Evolutionary conservation across 176 grass and related monocot genomes (phyloP), one percentile per base, ranked within the genome.

Genomic region (Microstegium vimineum): DNA sequence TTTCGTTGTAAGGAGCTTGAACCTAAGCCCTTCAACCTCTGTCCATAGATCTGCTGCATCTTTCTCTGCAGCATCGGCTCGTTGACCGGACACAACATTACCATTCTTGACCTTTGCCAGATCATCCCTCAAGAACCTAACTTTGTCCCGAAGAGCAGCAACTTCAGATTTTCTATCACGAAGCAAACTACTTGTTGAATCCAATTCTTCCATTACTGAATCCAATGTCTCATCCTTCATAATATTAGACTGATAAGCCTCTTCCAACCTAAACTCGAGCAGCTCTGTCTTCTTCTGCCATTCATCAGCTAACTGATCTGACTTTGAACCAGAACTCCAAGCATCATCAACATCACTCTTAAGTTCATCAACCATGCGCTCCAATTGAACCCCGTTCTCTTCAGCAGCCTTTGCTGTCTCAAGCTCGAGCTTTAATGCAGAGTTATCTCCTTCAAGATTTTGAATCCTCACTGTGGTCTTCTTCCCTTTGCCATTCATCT

Each of bases 201-300:
- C 92, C 66, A 98, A 71, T 54, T 94, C 89, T 77, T 90, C 79
- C 54, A 84, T 89, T 9, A 76, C 79, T 10, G 85, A 93, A 72
- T 87, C 76, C 61, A 94, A 65, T 46, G 92, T 89, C 34, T 93
- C 82, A 2, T 65, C 75, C 77, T 94, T 92, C 23, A 86, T 71
- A 62, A 87, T 87, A n/a, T 85, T 79, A 23, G 68, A 87, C 54
- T 91, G 86, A 2, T 90, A 69, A 31, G 90, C 82, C 79, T 97
- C 94, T 42, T 94, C 87, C 66, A 97, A 83, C n/a, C 86, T 74
- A 63, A 90, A 41, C 86, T 94, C 84, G 49, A 95, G 57, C 73
- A 84, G 47, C 17, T 90, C 81, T 1, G 70, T 84, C 78, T 88
- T 94, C 78, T 83, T 87, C 88, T 85, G 85, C 73, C 87, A 88